A percentile compares a stretch with the other conserved stretches of the same genome.
phyloP scores from a whole-genome alignment of 1,139 yeast species.

The Candida sp. region DNA sequence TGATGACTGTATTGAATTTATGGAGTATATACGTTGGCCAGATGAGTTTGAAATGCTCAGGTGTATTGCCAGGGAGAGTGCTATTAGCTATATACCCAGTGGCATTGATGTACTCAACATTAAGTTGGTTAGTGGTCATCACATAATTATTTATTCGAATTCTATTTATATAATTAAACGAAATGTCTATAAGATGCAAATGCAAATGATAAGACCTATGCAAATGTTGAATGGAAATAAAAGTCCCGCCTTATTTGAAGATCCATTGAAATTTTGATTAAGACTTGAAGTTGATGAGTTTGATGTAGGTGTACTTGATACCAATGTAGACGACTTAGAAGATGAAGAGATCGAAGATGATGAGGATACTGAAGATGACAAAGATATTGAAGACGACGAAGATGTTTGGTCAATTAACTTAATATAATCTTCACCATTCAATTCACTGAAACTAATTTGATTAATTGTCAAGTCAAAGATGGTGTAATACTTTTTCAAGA shows the following conservation, averaged over 20 bases:
- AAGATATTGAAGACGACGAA: not conserved
- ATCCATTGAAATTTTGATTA: not conserved
- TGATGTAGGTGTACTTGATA: not conserved
- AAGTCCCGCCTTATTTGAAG: not conserved
- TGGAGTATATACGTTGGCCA: constrained; percentile 79
- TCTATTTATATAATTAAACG: not conserved
- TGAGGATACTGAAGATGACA: not conserved
- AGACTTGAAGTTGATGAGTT: not conserved
- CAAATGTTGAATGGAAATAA: not conserved
- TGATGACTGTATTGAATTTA: constrained; percentile 50
- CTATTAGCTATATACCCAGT: constrained; percentile 78
- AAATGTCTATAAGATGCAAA: constrained; percentile 1
- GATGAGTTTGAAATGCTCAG: constrained; percentile 63
- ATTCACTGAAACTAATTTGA: constrained; percentile 43
- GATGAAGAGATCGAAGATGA: no score
- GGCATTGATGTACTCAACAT: constrained; percentile 66
- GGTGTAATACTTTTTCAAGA: constrained; percentile 54
- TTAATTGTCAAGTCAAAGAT: constrained; percentile 53
- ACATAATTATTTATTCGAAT: constrained; percentile 29
- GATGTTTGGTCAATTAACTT: not conserved
- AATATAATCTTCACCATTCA: not conserved
- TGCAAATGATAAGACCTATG: not conserved
- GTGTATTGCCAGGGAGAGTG: constrained; percentile 67
- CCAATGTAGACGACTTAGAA: constrained; percentile 1
- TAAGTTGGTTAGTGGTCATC: constrained; percentile 78